Conservation (phyloP, 441 rosid genomes). For the Macaranga tanarius region DNA sequence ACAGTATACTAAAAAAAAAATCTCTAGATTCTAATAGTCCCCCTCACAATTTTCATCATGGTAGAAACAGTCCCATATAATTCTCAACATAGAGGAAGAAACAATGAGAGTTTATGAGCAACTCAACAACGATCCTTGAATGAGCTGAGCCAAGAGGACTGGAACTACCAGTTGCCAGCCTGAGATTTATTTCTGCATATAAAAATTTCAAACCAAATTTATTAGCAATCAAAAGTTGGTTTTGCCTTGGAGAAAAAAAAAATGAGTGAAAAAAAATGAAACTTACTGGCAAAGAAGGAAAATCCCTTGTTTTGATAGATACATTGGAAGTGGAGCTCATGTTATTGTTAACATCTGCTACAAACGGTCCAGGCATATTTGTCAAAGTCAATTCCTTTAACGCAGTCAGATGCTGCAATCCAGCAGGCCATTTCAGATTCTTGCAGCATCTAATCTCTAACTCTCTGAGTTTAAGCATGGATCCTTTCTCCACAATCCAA, state of each 20-base stretch:
- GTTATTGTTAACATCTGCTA: not conserved
- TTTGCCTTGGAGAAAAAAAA: not conserved
- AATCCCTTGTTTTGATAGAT: constrained; percentile 6
- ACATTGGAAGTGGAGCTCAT: not conserved
- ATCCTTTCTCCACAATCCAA: not conserved
- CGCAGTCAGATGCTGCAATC: constrained; percentile 2
- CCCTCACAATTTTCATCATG: no score
- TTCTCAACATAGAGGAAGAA: no score
- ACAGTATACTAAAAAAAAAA: no score
- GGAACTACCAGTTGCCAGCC: no score
- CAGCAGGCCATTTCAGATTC: not conserved
- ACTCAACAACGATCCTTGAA: no score
- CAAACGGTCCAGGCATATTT: constrained; percentile 17
- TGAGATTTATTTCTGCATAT: no score
- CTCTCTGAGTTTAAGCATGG: constrained; percentile 28
- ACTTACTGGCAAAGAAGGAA: constrained; percentile 18
- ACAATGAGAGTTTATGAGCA: no score
- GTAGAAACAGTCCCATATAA: no score
- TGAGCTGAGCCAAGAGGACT: no score
- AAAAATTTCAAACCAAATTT: no score
- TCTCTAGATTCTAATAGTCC: no score
- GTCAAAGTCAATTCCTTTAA: constrained; percentile 30
- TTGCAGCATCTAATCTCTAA: constrained; percentile 34
- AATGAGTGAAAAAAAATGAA: not conserved
- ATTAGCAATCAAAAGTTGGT: not conserved